These are phyloP conservation scores for Russula earlei DNA, from an alignment of 768 basidiomycete genomes.

Conservation along the genomic window DNA sequence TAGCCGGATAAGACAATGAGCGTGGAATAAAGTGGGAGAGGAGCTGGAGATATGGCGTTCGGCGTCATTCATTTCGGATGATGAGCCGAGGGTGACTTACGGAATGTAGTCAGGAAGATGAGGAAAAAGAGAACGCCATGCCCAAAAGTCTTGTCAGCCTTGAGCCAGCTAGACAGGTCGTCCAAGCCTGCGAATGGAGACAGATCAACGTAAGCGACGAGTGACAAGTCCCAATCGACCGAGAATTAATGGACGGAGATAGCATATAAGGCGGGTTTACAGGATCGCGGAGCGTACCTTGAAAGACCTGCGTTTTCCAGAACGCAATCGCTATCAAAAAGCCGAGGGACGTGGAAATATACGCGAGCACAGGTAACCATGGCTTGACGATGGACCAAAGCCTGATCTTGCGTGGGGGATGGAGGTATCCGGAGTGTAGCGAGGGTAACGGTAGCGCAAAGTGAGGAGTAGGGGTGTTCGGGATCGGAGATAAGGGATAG, in stretches of 20 bases:
- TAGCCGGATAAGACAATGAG: constrained; percentile 89
- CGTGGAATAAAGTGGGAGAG: constrained; percentile 86
- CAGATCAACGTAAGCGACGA: constrained; percentile 16
- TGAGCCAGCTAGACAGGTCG: constrained; percentile 68
- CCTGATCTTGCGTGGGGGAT: constrained; percentile 17
- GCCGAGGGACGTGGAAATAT: constrained; percentile 64
- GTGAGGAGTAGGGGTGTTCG: not conserved
- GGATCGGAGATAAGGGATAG: not conserved
- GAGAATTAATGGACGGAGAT: constrained; percentile 15
- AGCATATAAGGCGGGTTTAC: constrained; percentile 4
- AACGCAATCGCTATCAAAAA: constrained; percentile 77
- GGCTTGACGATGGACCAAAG: constrained; percentile 47
- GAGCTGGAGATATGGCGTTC: constrained; percentile 42
- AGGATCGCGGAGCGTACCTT: constrained; percentile 41
- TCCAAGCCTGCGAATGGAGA: constrained; percentile 54
- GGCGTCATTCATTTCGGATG: constrained; percentile 15
- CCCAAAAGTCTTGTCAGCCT: constrained; percentile 61
- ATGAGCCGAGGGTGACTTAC: constrained; percentile 37
- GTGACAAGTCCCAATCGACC: not conserved
- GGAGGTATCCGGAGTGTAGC: constrained; percentile 17
- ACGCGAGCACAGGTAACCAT: constrained; percentile 71
- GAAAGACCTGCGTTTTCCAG: constrained; percentile 75
- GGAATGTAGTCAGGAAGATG: constrained; percentile 82
- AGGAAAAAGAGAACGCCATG: constrained; percentile 70
- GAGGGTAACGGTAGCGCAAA: constrained; percentile 18